Evolutionary conservation across 2,329 filamentous ascomycete genomes (phyloP), one percentile per base, ranked within the genome.

Genomic region (Sarocladiaceae sp.): DNA sequence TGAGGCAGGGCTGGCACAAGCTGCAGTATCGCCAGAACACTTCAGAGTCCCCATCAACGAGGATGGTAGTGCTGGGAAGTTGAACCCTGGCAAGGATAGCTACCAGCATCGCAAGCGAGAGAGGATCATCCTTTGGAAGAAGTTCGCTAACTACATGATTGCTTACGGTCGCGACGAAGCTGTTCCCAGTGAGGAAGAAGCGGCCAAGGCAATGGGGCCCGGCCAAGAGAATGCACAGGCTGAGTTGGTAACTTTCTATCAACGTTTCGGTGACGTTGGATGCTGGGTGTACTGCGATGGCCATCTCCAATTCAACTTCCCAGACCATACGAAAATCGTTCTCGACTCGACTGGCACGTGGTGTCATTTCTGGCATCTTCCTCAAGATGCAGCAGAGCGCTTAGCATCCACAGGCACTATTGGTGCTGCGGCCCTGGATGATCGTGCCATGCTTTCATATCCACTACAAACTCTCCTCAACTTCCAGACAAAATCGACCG

Each of bases 241-340:
- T 33, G 82, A 84, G 57, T 72, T 91, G 49, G 86, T 92, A 40
- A 88, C 84, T 1, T 92, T 92, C 59, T 93, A 92, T 64, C 88
- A 93, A 70, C 78, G 88, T 46, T 86, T 90, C 55, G 88, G 88
- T 39, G 88, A 88, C 60, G 87, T 92, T 26, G 87, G 88, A 15
- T 87, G 88, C 67, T 92, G 88, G 88, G 83, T 84, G 48, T 93
- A 93, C 61, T 82, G 80, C 52, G 88, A 93, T 64, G 89, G 89
- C 2, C 87, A 89, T 60, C 77, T 92, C 58, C 53, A 90, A 80
- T 88, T 93, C 70, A 93, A 94, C 70, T 94, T 94, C 66, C 88
- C 89, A 2, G 89, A 94, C 59, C 89, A 94, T 66, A 93, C 89
- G 54, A 94, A 94, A 70, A 80, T 94, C 52, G 86, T 93, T 12